Base-by-base conservation (phyloP, 2,329 filamentous ascomycete species). In the Botrytis porri region DNA sequence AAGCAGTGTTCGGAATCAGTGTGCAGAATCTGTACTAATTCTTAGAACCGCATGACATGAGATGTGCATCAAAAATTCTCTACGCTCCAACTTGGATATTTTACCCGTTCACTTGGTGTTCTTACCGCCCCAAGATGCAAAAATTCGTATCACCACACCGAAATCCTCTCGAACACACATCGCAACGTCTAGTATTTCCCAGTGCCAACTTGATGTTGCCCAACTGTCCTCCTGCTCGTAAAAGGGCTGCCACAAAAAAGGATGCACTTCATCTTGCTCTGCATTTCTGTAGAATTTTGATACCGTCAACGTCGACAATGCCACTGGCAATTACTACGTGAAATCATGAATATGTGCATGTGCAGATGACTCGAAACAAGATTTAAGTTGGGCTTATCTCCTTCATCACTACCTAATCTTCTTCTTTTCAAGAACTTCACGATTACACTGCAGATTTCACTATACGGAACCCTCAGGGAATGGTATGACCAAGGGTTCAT, bases 401-500 rank as follows among this genome's bases (percentile, higher is more conserved):
- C 25, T 51, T 51, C 48, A n/a, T 51, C 25, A n/a, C 48, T 51
- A 51, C 48, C 48, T 51, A 51, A n/a, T n/a, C 48, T 51, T 51
- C 25, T 14, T n/a, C n/a, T n/a, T 51, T n/a, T 51, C 48, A 51
- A 51, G 48, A 51, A 51, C 25, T n/a, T 51, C 25, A 51, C 48
- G 22, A 51, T 51, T 51, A 14, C 48, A 51, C 48, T 3, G 48
- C 48, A 51, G 25, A 51, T 51, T 51, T 14, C 25, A 51, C 7
- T n/a, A 6, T 3, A 51, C 20, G 25, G 48, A 51, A 51, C 10
- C 10, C 6, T 43, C 12, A 32, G 62, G 41, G 22, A 32, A 14
- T 20, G 39, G 62, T 64, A 64, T 32, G n/a, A 64, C n/a, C 62
- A 64, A 64, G 41, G 62, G 62, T 64, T 45, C 62, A 48, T 35